phyloP scores from a whole-genome alignment of 2,329 filamentous ascomycete species.

The Orbilia oligospora region DNA sequence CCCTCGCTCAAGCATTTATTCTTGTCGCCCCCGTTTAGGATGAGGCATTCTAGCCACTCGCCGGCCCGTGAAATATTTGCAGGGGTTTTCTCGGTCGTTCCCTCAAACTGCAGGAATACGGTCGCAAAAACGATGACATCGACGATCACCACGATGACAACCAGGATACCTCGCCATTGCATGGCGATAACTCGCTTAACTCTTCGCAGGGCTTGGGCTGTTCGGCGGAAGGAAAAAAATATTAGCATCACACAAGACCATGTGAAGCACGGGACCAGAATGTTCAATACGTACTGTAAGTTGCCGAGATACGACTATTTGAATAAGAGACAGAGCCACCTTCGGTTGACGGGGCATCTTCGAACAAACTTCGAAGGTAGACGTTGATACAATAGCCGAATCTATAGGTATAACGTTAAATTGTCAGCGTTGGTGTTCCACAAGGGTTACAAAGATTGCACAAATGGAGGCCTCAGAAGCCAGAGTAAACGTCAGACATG shows the following conservation, averaged over 20 bases:
- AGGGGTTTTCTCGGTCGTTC: slow-evolving; percentile 77
- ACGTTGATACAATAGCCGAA: slow-evolving; percentile 91
- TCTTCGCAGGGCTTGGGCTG: slow-evolving; percentile 87
- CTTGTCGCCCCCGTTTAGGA: slow-evolving; percentile 73
- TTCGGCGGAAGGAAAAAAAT: slow-evolving; percentile 71
- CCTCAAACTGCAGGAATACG: slow-evolving; percentile 84
- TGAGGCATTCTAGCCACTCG: slow-evolving; percentile 82
- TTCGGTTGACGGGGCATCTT: slow-evolving; percentile 71
- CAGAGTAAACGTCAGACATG: slow-evolving; percentile 5
- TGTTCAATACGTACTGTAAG: slow-evolving; percentile 66
- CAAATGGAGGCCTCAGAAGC: slow-evolving; percentile 6
- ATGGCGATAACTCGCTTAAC: slow-evolving; percentile 88
- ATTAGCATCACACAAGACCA: slow-evolving; percentile 26
- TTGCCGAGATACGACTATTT: slow-evolving; percentile 73
- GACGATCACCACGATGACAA: slow-evolving; percentile 88
- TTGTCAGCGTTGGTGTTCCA: slow-evolving; percentile 33
- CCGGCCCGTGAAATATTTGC: slow-evolving; percentile 73
- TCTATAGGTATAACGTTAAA: slow-evolving; percentile 63
- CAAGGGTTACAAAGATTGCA: slow-evolving; percentile 31
- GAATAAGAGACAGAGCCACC: slow-evolving; percentile 82
- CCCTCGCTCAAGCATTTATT: slow-evolving; percentile 76
- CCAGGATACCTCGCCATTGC: slow-evolving; percentile 93
- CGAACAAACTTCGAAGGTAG: slow-evolving; percentile 75
- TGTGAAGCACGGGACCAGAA: background rate
- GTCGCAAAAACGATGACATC: slow-evolving; percentile 96